phyloP scores from a whole-genome alignment of 495 filamentous ascomycete species.

The Aspergillus indologenus region DNA sequence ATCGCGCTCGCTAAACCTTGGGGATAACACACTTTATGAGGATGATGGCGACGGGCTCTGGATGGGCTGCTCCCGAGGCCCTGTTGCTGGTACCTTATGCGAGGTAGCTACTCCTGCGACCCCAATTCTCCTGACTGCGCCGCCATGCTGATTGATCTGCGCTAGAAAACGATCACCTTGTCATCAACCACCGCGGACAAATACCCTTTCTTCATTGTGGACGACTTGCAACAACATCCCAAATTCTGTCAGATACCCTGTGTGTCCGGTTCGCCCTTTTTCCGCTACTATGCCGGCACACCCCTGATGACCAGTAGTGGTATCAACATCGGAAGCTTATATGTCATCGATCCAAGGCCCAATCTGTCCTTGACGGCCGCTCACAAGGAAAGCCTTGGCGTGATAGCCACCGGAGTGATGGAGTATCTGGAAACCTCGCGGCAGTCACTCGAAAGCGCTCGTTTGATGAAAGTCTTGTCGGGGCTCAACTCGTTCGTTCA shows the following conservation, averaged over 20 bases:
- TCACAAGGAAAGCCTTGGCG: constrained; percentile 26
- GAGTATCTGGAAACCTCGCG: constrained; percentile 52
- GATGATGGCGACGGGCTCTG: constrained; percentile 42
- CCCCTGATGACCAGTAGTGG: constrained; percentile 21
- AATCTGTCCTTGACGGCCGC: constrained; percentile 16
- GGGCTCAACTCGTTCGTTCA: constrained; percentile 56
- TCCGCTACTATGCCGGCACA: constrained; percentile 27
- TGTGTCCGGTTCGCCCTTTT: constrained; percentile 25
- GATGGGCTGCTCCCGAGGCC: constrained; percentile 41
- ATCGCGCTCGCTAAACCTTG: constrained; percentile 43
- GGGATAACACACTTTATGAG: constrained; percentile 29
- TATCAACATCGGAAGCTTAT: constrained; percentile 26
- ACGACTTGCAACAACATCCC: constrained; percentile 27
- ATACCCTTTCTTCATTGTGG: not conserved
- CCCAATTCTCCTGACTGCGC: no score
- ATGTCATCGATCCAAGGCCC: constrained; percentile 25
- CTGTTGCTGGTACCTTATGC: constrained; percentile 45
- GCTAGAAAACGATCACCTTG: not conserved
- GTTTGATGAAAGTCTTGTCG: constrained; percentile 48
- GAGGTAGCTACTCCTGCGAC: constrained; percentile 14
- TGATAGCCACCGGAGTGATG: constrained; percentile 52
- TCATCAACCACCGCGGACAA: constrained; percentile 4
- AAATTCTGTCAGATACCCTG: constrained; percentile 29
- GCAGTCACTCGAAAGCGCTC: constrained; percentile 44
- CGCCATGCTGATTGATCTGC: no score